phyloP scores from a whole-genome alignment of 306 rosid genomes.

The Lathyrus oleraceus region DNA sequence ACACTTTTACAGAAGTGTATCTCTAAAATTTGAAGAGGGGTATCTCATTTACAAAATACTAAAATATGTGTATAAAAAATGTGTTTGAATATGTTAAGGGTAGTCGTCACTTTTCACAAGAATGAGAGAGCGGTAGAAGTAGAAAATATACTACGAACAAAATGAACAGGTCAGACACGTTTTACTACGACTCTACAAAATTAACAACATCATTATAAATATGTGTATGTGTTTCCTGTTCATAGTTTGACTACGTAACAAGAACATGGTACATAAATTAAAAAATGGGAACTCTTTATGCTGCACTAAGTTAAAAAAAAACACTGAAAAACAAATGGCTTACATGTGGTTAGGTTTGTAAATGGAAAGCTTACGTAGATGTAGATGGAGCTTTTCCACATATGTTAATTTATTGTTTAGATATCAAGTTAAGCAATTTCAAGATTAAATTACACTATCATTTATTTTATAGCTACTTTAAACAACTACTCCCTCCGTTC shows the following conservation, averaged over 20 bases:
- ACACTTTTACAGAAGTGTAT: too few relatives aligned
- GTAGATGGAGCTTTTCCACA: neutral
- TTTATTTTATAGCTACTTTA: neutral
- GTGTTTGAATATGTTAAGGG: too few relatives aligned
- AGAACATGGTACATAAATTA: constrained; percentile 7
- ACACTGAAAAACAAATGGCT: neutral
- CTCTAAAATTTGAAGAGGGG: too few relatives aligned
- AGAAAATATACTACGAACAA: too few relatives aligned
- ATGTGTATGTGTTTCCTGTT: neutral
- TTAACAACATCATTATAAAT: too few relatives aligned
- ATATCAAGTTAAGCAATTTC: neutral
- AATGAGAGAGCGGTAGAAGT: too few relatives aligned
- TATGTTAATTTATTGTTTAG: neutral
- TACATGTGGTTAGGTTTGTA: constrained; percentile 7
- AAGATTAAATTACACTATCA: neutral
- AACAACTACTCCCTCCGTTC: too few relatives aligned
- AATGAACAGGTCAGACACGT: too few relatives aligned
- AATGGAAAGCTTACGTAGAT: constrained; percentile 7
- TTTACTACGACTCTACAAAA: too few relatives aligned
- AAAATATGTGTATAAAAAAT: too few relatives aligned
- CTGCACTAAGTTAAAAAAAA: constrained; percentile 26
- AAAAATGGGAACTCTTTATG: constrained; percentile 10
- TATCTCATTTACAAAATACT: too few relatives aligned
- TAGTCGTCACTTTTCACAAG: too few relatives aligned
- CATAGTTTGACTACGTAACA: constrained; percentile 26